These are phyloP conservation scores for Vararia minispora DNA, from an alignment of 768 basidiomycete genomes.

Conservation along the genomic window DNA sequence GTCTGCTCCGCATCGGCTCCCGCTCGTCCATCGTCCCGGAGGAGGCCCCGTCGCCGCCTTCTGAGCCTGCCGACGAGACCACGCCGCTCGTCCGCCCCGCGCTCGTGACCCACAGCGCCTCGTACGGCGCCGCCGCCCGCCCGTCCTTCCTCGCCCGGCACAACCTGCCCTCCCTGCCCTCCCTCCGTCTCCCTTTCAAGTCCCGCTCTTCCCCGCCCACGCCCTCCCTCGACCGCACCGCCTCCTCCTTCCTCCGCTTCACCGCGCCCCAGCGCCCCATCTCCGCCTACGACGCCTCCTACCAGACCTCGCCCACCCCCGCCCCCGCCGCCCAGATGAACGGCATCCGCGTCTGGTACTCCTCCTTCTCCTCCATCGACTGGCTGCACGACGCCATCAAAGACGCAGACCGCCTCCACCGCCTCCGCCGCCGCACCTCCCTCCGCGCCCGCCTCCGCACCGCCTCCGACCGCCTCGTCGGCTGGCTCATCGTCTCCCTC, in stretches of 20 bases:
- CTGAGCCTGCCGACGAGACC: constrained; percentile 22
- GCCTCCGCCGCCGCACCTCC: constrained; percentile 60
- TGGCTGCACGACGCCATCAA: constrained; percentile 97
- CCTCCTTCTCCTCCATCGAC: constrained; percentile 84
- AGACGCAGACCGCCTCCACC: constrained; percentile 73
- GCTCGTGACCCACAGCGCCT: constrained; percentile 17
- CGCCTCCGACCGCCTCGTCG: constrained; percentile 64
- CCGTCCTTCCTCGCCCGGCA: constrained; percentile 23
- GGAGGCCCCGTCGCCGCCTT: too few relatives aligned
- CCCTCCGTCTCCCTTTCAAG: constrained; percentile 21
- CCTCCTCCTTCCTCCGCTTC: constrained; percentile 28
- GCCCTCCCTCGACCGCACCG: constrained; percentile 22
- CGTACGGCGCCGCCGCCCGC: constrained; percentile 42
- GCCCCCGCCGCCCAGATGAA: constrained; percentile 61
- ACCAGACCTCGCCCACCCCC: constrained; percentile 23
- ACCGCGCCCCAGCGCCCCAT: constrained; percentile 51
- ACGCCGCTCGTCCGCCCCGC: constrained; percentile 23
- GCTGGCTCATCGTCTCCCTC: constrained; percentile 84
- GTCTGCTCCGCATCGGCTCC: constrained; percentile 44
- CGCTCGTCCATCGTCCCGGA: constrained; percentile 5
- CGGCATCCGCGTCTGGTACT: constrained; percentile 89
- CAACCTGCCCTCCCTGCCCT: constrained; percentile 26
- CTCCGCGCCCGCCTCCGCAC: constrained; percentile 53
- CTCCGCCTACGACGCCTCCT: constrained; percentile 56
- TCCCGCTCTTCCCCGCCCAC: constrained; percentile 28